A percentile compares a stretch with the other conserved stretches of the same genome.
Conservation (phyloP, 2,329 filamentous ascomycete species). For the Claviceps fusiformis region DNA sequence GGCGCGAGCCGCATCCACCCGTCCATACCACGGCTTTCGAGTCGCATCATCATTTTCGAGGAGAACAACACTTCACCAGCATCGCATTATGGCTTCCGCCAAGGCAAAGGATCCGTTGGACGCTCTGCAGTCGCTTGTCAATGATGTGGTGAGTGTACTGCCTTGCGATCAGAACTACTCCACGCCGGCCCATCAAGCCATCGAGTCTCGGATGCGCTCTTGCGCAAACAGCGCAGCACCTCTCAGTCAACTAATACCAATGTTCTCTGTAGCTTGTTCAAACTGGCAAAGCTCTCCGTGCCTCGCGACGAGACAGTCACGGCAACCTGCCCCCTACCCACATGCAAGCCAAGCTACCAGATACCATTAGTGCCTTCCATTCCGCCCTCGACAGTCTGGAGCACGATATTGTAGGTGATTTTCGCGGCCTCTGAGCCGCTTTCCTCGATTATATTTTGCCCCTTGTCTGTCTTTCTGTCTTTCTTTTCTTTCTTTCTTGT, state of each 20-base stretch:
- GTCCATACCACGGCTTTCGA: neutral
- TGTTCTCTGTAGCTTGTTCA: constrained; percentile 36
- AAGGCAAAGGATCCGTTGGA: constrained; percentile 28
- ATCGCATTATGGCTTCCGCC: constrained; percentile 11
- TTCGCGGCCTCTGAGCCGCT: neutral
- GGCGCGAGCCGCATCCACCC: neutral
- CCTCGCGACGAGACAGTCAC: constrained; percentile 31
- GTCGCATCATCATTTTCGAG: neutral
- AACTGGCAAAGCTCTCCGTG: constrained; percentile 42
- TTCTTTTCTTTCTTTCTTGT: no score
- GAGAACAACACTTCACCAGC: neutral
- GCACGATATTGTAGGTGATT: constrained; percentile 36
- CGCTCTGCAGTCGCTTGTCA: constrained; percentile 38
- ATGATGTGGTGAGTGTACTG: constrained; percentile 35
- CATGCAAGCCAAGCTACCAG: constrained; percentile 29
- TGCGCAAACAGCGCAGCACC: neutral
- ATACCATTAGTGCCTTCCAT: constrained; percentile 36
- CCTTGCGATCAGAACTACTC: neutral
- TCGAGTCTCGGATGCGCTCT: neutral
- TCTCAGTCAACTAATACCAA: neutral
- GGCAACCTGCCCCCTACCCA: constrained; percentile 21
- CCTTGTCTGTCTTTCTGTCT: neutral
- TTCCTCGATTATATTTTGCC: neutral
- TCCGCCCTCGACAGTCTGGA: constrained; percentile 42
- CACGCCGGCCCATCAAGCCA: neutral